Conservation (phyloP, 257 asterid species). For the Knoxia roxburghii region DNA sequence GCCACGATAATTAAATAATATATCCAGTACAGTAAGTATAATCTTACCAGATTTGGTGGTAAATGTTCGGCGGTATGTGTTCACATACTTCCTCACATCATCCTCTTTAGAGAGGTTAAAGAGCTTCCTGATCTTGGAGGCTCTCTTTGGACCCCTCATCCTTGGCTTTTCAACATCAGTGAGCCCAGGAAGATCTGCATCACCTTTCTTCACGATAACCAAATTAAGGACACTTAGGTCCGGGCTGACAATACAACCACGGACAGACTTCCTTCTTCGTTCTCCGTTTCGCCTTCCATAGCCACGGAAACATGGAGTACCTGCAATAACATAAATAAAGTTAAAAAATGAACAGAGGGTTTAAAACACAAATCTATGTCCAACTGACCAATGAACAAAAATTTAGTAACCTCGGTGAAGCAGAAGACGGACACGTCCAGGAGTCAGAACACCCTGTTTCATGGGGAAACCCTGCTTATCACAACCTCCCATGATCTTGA, state of each 20-base stretch:
- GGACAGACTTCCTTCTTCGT: conserved; percentile 75
- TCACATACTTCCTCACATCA: conserved; percentile 73
- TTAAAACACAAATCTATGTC: too few relatives aligned
- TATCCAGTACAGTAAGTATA: not conserved
- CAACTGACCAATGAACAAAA: not conserved
- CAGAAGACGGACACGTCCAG: conserved; percentile 48
- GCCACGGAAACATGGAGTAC: conserved; percentile 75
- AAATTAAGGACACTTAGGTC: conserved; percentile 65
- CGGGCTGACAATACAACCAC: conserved; percentile 82
- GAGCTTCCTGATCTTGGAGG: too few relatives aligned
- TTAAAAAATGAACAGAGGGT: too few relatives aligned
- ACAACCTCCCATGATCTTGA: conserved; percentile 61
- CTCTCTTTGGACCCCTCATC: conserved; percentile 91
- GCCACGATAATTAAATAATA: too few relatives aligned
- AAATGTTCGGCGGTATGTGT: conserved; percentile 70
- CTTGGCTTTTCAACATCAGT: conserved; percentile 75
- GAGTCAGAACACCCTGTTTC: conserved; percentile 58
- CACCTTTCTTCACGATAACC: conserved; percentile 77
- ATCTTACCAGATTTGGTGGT: conserved; percentile 52
- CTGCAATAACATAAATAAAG: conserved; percentile 21
- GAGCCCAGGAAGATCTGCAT: conserved; percentile 65
- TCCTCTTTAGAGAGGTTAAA: conserved; percentile 71
- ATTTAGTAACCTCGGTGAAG: conserved; percentile 31
- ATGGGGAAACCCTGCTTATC: conserved; percentile 59
- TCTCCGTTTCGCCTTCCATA: conserved; percentile 68